Percentiles rank a stretch among this genome's conserved stretches.
These are phyloP conservation scores for Aspergillus bridgeri DNA, from an alignment of 495 filamentous ascomycete genomes.

Conservation along the genomic window DNA sequence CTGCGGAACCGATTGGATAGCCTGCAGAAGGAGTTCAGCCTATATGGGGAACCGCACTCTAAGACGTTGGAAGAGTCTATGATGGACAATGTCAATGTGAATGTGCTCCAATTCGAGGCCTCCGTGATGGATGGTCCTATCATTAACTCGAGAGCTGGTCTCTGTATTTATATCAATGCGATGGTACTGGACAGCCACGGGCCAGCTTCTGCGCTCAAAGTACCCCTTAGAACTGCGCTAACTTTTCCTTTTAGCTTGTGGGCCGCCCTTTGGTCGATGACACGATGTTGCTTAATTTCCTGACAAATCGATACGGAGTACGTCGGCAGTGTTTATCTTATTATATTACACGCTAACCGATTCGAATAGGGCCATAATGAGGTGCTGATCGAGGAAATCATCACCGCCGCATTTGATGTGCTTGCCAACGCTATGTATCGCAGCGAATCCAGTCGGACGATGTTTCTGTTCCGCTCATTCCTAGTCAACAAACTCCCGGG, in stretches of 20 bases:
- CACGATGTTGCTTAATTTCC: slow-evolving; percentile 66
- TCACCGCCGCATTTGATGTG: slow-evolving; percentile 84
- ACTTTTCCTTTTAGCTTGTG: slow-evolving; percentile 54
- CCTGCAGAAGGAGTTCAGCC: slow-evolving; percentile 44
- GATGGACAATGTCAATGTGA: slow-evolving; percentile 43
- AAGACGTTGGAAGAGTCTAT: slow-evolving; percentile 37
- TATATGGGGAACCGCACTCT: slow-evolving; percentile 35
- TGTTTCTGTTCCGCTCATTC: slow-evolving; percentile 83
- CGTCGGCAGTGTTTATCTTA: slow-evolving; percentile 6
- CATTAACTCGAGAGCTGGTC: slow-evolving; percentile 77
- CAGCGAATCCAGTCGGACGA: slow-evolving; percentile 65
- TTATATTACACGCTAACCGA: neutral
- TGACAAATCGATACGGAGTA: slow-evolving; percentile 79
- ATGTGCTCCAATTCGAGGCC: slow-evolving; percentile 47
- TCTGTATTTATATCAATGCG: slow-evolving; percentile 90
- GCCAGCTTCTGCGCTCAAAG: neutral
- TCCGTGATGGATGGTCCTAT: slow-evolving; percentile 62
- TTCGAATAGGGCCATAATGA: slow-evolving; percentile 63
- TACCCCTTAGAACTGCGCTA: neutral
- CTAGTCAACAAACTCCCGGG: slow-evolving; percentile 89
- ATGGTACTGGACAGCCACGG: slow-evolving; percentile 48
- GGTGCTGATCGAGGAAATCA: slow-evolving; percentile 71
- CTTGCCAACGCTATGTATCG: slow-evolving; percentile 82
- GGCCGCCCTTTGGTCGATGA: slow-evolving; percentile 84
- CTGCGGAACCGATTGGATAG: slow-evolving; percentile 41